phyloP scores from a whole-genome alignment of 1,284 basidiomycete genomes.

The Mycena citricolor region DNA sequence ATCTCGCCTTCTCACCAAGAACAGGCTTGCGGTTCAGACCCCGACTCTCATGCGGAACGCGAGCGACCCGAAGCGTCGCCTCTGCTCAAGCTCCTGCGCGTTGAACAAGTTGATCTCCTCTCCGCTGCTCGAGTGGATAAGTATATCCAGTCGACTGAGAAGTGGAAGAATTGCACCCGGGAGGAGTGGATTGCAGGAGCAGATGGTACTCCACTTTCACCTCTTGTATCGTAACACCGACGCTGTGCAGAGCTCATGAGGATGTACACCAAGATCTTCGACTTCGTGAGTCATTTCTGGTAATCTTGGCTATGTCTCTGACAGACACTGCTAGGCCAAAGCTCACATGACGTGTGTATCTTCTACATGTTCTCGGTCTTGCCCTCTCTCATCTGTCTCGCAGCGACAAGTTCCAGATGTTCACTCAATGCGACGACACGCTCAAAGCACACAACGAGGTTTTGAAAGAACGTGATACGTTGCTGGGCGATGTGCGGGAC shows the following conservation, averaged over 20 bases:
- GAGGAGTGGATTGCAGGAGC: constrained; percentile 18
- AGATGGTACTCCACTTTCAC: constrained; percentile 2
- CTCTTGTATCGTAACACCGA: neutral
- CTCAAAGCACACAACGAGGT: constrained; percentile 2
- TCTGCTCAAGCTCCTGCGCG: constrained; percentile 11
- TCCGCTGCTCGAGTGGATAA: constrained; percentile 10
- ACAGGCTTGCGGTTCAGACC: too few relatives aligned
- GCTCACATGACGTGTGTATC: constrained; percentile 14
- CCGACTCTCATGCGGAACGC: too few relatives aligned
- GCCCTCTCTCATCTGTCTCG: neutral
- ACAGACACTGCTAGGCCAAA: constrained; percentile 1
- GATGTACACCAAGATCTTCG: constrained; percentile 14
- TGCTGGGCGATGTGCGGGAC: constrained; percentile 3
- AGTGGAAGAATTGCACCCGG: constrained; percentile 9
- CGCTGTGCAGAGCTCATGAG: constrained; percentile 1
- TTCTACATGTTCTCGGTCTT: neutral
- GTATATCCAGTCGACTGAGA: constrained; percentile 7
- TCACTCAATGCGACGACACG: constrained; percentile 5
- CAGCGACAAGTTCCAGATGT: constrained; percentile 8
- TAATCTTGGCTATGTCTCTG: neutral
- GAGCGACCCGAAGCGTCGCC: too few relatives aligned
- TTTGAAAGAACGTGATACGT: constrained; percentile 7
- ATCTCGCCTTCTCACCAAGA: too few relatives aligned
- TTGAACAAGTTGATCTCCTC: constrained; percentile 4
- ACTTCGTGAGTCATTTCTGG: constrained; percentile 15